phyloP scores from a whole-genome alignment of 1,284 basidiomycete genomes.

The Papiliotrema fonsecae region DNA sequence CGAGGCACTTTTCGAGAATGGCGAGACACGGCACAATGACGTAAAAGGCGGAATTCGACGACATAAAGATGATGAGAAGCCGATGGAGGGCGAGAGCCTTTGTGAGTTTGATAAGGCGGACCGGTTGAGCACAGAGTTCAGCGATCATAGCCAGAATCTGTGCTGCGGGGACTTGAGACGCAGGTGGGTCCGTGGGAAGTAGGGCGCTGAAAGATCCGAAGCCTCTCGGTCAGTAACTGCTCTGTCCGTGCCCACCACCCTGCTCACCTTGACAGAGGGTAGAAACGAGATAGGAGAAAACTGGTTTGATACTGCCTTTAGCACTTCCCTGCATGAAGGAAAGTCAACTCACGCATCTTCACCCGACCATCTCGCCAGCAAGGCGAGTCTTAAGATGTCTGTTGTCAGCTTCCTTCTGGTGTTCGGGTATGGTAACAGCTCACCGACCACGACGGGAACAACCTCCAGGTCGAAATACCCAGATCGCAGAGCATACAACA shows the following conservation, averaged over 20 bases:
- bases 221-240: slow-evolving; percentile 1
- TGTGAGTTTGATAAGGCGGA: slow-evolving; percentile 42
- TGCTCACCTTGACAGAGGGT: slow-evolving; percentile 67
- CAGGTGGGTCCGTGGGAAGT: slow-evolving; percentile 22
- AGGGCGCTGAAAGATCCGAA: slow-evolving; percentile 11
- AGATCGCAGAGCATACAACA: slow-evolving; percentile 75
- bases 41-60: slow-evolving; percentile 40
- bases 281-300: slow-evolving; percentile 78
- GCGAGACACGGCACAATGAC: slow-evolving; percentile 40
- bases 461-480: slow-evolving; percentile 63
- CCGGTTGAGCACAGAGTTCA: slow-evolving; percentile 23
- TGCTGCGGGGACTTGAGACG: slow-evolving; percentile 34
- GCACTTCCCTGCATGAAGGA: not conserved
- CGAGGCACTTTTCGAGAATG: slow-evolving; percentile 34
- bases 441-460: slow-evolving; percentile 57
- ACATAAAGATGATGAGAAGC: slow-evolving; percentile 45
- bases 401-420: not conserved
- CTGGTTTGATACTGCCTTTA: slow-evolving; percentile 67
- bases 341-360: slow-evolving; percentile 35
- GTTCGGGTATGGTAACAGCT: slow-evolving; percentile 4
- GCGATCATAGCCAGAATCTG: slow-evolving; percentile 35
- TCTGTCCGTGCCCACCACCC: not conserved
- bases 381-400: slow-evolving; percentile 29
- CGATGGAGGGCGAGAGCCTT: slow-evolving; percentile 44
- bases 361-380: slow-evolving; percentile 40